phyloP scores from a whole-genome alignment of 1,139 yeast species.

The Yarrowia galli region DNA sequence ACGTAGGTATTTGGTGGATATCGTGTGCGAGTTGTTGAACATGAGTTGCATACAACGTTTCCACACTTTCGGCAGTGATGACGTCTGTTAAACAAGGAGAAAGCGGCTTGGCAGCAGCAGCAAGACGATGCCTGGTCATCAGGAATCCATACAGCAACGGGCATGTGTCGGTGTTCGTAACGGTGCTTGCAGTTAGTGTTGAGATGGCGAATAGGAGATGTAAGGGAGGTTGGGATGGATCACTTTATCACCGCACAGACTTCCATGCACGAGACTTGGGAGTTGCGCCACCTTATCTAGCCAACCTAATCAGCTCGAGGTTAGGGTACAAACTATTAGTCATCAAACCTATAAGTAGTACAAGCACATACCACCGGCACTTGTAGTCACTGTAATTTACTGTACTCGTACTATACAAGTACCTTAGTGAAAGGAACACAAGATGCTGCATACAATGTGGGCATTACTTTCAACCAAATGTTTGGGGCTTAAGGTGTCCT shows the following conservation, averaged over 20 bases:
- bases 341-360: too few relatives aligned
- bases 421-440: too few relatives aligned
- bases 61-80: slow-evolving; percentile 96
- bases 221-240: neutral
- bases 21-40: slow-evolving; percentile 60
- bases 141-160: slow-evolving; percentile 34
- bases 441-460: too few relatives aligned
- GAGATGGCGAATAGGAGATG: neutral
- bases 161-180: slow-evolving; percentile 9
- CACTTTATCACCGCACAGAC: slow-evolving; percentile 27
- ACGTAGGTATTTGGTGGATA: slow-evolving; percentile 60
- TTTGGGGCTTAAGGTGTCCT: too few relatives aligned
- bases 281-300: slow-evolving; percentile 36
- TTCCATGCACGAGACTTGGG: slow-evolving; percentile 22
- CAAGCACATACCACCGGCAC: too few relatives aligned
- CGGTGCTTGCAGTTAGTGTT: neutral
- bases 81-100: slow-evolving; percentile 74
- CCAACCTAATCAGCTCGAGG: slow-evolving; percentile 2
- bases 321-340: neutral
- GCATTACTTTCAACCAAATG: too few relatives aligned
- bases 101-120: slow-evolving; percentile 63
- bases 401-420: too few relatives aligned
- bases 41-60: slow-evolving; percentile 70
- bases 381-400: too few relatives aligned
- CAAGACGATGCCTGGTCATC: slow-evolving; percentile 54